A percentile compares a stretch with the other conserved stretches of the same genome.
Conservation (phyloP, 306 rosid species). For the Cucumis cinereus region DNA sequence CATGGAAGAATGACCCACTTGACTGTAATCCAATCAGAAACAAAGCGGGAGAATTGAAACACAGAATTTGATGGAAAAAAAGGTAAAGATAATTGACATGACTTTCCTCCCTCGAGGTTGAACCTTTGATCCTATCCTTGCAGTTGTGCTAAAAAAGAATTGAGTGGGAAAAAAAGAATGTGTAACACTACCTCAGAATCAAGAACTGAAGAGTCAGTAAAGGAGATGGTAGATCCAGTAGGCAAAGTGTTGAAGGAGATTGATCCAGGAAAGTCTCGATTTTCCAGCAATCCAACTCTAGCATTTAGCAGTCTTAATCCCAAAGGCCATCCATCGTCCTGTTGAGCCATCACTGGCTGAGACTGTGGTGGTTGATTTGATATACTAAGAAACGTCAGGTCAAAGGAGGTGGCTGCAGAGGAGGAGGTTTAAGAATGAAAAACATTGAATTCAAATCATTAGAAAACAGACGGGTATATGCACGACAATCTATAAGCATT, state of each 20-base stretch:
- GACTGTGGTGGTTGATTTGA: neutral
- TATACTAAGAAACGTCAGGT: neutral
- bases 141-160: no score
- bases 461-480: neutral
- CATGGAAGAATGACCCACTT: constrained; percentile 45
- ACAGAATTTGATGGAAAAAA: neutral
- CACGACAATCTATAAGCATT: neutral
- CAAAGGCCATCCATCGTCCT: constrained; percentile 85
- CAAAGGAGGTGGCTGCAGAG: neutral
- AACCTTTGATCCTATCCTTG: no score
- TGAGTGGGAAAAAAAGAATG: no score
- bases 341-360: constrained; percentile 5
- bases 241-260: constrained; percentile 59
- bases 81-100: no score
- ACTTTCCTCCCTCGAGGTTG: no score
- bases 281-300: constrained; percentile 44
- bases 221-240: constrained; percentile 33
- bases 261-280: constrained; percentile 21
- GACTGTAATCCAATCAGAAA: constrained; percentile 21
- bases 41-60: neutral
- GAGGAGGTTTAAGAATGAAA: neutral
- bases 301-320: constrained; percentile 61
- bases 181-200: constrained; percentile 30
- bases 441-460: neutral
- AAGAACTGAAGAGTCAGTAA: constrained; percentile 44